These are phyloP conservation scores for Heterotrichella gracilis DNA, from an alignment of 352 stramenopile genomes.

Conservation along the genomic window DNA sequence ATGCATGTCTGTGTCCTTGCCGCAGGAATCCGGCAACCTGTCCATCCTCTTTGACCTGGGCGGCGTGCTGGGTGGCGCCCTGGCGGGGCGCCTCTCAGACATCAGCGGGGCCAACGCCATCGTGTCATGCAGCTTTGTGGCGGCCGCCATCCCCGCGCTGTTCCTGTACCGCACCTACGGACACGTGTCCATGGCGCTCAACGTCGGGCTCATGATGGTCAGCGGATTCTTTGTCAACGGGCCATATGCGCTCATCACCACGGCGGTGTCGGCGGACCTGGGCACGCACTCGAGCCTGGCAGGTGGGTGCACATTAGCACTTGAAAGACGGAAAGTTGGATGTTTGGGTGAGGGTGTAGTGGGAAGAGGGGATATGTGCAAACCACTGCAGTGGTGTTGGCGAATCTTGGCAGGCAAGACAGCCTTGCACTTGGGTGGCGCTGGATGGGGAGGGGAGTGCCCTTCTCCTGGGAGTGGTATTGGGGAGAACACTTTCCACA, in stretches of 20 bases:
- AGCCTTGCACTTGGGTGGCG: too few relatives aligned
- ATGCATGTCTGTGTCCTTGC: slow-evolving; percentile 13
- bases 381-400: too few relatives aligned
- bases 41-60: slow-evolving; percentile 20
- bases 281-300: slow-evolving; percentile 18
- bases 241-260: slow-evolving; percentile 21
- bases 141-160: slow-evolving; percentile 14
- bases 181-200: neutral
- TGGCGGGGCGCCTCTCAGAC: slow-evolving; percentile 16
- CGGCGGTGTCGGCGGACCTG: slow-evolving; percentile 20
- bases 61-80: slow-evolving; percentile 17
- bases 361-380: too few relatives aligned
- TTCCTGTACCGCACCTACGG: slow-evolving; percentile 15
- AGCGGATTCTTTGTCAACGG: slow-evolving; percentile 19
- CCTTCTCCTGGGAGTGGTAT: too few relatives aligned
- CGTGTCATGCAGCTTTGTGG: slow-evolving; percentile 17
- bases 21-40: slow-evolving; percentile 16
- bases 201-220: slow-evolving; percentile 18
- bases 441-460: too few relatives aligned
- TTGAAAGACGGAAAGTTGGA: too few relatives aligned
- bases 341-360: too few relatives aligned
- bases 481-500: too few relatives aligned
- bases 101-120: slow-evolving; percentile 14
- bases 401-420: too few relatives aligned
- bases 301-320: too few relatives aligned